Evolutionary conservation across 257 asterid species (phyloP).

Genomic region (Paulownia fortunei): DNA sequence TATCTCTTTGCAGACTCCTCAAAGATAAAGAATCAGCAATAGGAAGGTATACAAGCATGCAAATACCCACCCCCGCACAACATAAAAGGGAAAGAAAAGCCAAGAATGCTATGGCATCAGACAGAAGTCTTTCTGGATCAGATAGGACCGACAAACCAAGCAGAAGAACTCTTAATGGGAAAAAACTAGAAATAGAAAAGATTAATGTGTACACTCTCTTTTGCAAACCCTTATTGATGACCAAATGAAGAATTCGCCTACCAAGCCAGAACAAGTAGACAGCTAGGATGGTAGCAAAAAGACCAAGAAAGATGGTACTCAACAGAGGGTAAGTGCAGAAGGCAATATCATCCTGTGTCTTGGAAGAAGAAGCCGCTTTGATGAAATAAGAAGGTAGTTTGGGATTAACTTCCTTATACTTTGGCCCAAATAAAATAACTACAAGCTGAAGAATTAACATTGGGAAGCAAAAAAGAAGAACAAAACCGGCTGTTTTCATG

Average conservation of each 20-base stretch:
- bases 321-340: constrained; percentile 86
- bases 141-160: constrained; percentile 79
- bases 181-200: constrained; percentile 59
- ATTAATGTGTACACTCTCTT: constrained; percentile 84
- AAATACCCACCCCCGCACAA: constrained; percentile 76
- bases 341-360: constrained; percentile 42
- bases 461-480: constrained; percentile 78
- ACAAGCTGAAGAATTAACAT: constrained; percentile 76
- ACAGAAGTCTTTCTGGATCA: constrained; percentile 52
- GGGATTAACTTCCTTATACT: constrained; percentile 45
- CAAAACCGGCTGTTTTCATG: constrained; percentile 65
- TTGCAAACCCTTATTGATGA: constrained; percentile 90
- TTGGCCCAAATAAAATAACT: constrained; percentile 66
- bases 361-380: constrained; percentile 39
- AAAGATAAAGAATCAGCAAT: constrained; percentile 81
- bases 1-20: constrained; percentile 67
- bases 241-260: constrained; percentile 73
- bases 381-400: constrained; percentile 77
- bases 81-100: constrained; percentile 87
- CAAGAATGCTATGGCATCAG: constrained; percentile 71
- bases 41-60: constrained; percentile 87
- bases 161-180: constrained; percentile 73
- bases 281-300: constrained; percentile 68
- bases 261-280: constrained; percentile 82
- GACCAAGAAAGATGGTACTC: constrained; percentile 78